Base-by-base conservation (phyloP, 208 protist genomes). In the Crithidia thermophila region DNA sequence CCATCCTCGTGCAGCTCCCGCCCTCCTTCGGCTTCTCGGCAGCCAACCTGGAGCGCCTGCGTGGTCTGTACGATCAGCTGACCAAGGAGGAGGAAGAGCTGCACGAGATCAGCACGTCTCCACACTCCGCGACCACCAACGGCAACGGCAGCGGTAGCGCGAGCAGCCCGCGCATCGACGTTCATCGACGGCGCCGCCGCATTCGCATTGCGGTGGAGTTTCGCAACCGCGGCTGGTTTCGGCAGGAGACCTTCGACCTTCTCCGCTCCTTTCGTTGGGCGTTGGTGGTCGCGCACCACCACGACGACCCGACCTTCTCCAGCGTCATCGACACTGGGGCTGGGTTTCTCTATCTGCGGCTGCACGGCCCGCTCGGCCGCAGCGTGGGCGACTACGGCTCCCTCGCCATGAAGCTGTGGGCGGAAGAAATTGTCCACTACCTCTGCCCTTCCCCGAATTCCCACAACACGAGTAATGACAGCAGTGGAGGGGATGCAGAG, bases 141-240 rank as follows among this genome's bases (percentile, higher is more conserved):
- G 6, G 14, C 28, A 6, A 20, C 20, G 23, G 43, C 30, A 14
- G 42, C 10, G 18, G 62, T 42, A 5, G 46, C 33, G 25, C 3
- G 27, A 2, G 23, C 55, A 28, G 10, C 31, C 11, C 11, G 14
- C 42, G n/a, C 14, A 27, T 43, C 25, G 9, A 23, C 60, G 10
- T 40, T 9, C 1, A 3, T n/a, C 21, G 20, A 1, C 61, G 13
- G 25, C 55, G 51, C 34, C 69, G 56, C 7, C 70, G 69, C 21
- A 51, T 91, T 31, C 82, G 84, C 55, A 53, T 94, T 33, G 87
- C 87, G 2, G 87, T 94, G 8, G 87, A 91, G 76, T 94, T 94
- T 63, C 79, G 84, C 11, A 72, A 82, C 52, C 61, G 67, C 11
- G 84, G 77, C 14, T 94, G 87, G 85, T 88, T 73, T 57, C 55